These are phyloP conservation scores for Myotisia sp. DNA, from an alignment of 2,329 filamentous ascomycete genomes.

Conservation along the genomic window DNA sequence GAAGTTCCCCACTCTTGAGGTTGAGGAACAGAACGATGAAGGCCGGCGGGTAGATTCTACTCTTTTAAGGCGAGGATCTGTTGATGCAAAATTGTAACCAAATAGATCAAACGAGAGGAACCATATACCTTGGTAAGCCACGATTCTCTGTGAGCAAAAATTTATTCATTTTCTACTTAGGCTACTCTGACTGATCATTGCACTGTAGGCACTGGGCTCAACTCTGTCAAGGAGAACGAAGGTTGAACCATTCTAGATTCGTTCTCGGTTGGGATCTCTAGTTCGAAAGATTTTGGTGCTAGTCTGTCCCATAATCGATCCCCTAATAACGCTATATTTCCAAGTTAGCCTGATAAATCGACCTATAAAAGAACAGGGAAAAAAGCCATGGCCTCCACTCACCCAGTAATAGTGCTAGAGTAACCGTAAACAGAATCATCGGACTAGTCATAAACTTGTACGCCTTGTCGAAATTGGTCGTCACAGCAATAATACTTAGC, in stretches of 20 bases:
- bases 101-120: too few relatives aligned
- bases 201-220: too few relatives aligned
- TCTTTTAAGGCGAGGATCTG: not conserved
- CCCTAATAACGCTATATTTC: slow-evolving; percentile 2
- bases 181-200: too few relatives aligned
- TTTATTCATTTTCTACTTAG: too few relatives aligned
- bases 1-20: slow-evolving; percentile 52
- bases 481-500: slow-evolving; percentile 19
- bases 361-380: too few relatives aligned
- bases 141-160: too few relatives aligned
- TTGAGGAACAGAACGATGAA: slow-evolving; percentile 69
- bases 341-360: too few relatives aligned
- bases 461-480: slow-evolving; percentile 20
- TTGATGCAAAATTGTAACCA: not conserved
- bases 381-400: slow-evolving; percentile 2
- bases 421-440: slow-evolving; percentile 25
- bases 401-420: slow-evolving; percentile 21
- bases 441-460: slow-evolving; percentile 29
- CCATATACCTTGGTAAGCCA: too few relatives aligned
- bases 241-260: too few relatives aligned
- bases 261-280: too few relatives aligned
- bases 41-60: slow-evolving; percentile 48
- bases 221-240: too few relatives aligned
- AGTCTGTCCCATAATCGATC: slow-evolving; percentile 2
- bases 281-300: too few relatives aligned